These are phyloP conservation scores for Straminergon stramineum DNA, from an alignment of 225 moss, liverwort and hornwort genomes.

Conservation along the genomic window DNA sequence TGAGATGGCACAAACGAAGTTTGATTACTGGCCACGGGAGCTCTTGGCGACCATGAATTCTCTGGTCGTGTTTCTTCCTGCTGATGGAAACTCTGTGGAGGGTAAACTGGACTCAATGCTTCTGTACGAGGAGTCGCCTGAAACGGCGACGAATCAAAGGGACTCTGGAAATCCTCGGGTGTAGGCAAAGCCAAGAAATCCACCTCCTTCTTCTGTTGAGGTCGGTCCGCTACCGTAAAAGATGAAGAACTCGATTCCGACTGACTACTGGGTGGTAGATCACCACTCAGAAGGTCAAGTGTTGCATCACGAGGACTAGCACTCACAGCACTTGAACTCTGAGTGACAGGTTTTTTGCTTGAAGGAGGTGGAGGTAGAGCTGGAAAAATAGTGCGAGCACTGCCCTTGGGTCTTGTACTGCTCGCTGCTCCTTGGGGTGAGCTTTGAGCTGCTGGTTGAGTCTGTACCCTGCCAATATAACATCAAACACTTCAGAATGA, in stretches of 20 bases:
- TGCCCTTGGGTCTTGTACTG: conserved; percentile 15
- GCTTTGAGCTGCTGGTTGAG: conserved; percentile 1
- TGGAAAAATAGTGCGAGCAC: conserved; percentile 40
- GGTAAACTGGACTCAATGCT: conserved; percentile 7
- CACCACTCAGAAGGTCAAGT: conserved; percentile 83
- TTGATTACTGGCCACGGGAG: conserved; percentile 3
- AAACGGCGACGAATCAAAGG: conserved; percentile 64
- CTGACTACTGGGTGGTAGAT: conserved; percentile 28
- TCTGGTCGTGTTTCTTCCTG: conserved; percentile 27
- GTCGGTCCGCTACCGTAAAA: background rate
- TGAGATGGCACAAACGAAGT: conserved; percentile 20
- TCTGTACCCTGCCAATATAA: conserved; percentile 12
- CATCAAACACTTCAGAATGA: background rate
- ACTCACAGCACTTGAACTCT: conserved; percentile 7
- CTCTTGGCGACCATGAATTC: conserved; percentile 39
- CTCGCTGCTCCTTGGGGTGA: conserved; percentile 9
- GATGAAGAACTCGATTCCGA: conserved; percentile 24
- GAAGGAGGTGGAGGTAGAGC: conserved; percentile 61
- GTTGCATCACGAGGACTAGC: conserved; percentile 29
- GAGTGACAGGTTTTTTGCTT: conserved; percentile 23
- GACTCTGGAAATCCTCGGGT: conserved; percentile 38
- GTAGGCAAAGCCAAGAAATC: conserved; percentile 28
- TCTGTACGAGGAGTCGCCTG: conserved; percentile 49
- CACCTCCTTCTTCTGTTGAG: conserved; percentile 21
- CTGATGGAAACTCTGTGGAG: conserved; percentile 8